A percentile compares a stretch with the other conserved stretches of the same genome.
Evolutionary conservation across 208 protist species (phyloP).

Genomic region (Trypanosoma conorhini): DNA sequence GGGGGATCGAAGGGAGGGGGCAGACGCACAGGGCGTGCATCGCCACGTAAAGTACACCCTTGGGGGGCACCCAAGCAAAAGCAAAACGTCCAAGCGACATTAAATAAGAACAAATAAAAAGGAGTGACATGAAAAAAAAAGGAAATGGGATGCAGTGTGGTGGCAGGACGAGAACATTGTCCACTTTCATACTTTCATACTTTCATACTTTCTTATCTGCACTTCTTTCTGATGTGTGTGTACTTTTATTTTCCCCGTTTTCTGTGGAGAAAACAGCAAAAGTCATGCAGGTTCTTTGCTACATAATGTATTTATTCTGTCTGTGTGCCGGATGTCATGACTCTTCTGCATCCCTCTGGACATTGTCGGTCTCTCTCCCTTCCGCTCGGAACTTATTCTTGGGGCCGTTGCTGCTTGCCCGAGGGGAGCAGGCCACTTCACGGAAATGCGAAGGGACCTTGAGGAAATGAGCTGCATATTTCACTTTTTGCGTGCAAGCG

Average conservation of each 20-base stretch:
- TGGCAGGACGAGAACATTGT: no score
- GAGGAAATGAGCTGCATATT: slow-evolving; percentile 6
- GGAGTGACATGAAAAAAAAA: neutral
- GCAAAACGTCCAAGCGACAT: no score
- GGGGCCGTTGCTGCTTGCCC: neutral
- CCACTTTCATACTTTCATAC: no score
- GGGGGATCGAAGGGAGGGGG: no score
- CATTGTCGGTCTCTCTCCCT: slow-evolving; percentile 18
- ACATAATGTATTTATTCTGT: neutral
- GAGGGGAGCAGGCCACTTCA: neutral
- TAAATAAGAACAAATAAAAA: neutral
- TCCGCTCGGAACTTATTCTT: slow-evolving; percentile 1
- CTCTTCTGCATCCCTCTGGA: slow-evolving; percentile 9
- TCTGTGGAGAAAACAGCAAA: neutral
- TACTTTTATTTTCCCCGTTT: neutral
- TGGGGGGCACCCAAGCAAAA: no score
- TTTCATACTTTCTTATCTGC: no score
- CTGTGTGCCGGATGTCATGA: slow-evolving; percentile 3
- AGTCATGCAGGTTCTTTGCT: neutral
- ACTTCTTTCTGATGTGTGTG: no score
- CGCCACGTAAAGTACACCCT: no score
- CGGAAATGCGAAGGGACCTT: neutral
- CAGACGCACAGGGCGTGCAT: no score
- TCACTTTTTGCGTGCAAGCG: slow-evolving; percentile 21
- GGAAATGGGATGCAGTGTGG: neutral